Base-by-base conservation (phyloP, 768 basidiomycete species). In the Pleurotus eryngii region DNA sequence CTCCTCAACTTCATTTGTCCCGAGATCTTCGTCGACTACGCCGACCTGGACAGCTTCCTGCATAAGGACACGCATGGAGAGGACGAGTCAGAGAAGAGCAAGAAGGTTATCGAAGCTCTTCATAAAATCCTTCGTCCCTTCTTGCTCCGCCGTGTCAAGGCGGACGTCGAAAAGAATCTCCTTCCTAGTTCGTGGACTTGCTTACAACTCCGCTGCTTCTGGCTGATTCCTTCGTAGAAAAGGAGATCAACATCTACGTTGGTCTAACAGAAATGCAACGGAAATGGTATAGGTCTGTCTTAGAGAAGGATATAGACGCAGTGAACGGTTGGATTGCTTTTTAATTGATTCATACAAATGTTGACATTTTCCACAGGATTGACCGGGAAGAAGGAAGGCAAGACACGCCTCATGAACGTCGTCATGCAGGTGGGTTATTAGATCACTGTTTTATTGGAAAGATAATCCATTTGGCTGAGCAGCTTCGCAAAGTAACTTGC, bases 251-350 rank as follows among this genome's bases (percentile, higher is more conserved):
- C 65, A 93, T 98, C 45, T 99, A 98, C 58, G 90, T 99, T 50
- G 95, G 95, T 50, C 82, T 98, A 58, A 90, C 94, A 5, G 95
- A 97, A 20, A 95, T 99, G 93, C 97, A 99, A 69, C 77, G 94
- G 26, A 98, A 95, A 68, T 98, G 96, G 97, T 98, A 99, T 72
- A 87, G 93, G 27, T 91, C 86, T 2, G 89, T 99, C 5, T 72
- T 98, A 57, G 95, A 98, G 74, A 98, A 98, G 74, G 96, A 98
- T 68, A 98, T 99, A 56, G 96, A 98, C 66, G 96, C 96, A 7
- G 97, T 99, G 42, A 98, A 98, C 67, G 95, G 95, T 85, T 57
- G 45, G 69, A 4, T 24, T 12, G 9, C 12, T 12, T 12, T 12
- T 40, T 5, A 0, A 46, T 7, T 24, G 27, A 38, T 26, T 3